Evolutionary conservation across 495 filamentous ascomycete species (phyloP).

Genomic region (Lentithecium fluviatile): DNA sequence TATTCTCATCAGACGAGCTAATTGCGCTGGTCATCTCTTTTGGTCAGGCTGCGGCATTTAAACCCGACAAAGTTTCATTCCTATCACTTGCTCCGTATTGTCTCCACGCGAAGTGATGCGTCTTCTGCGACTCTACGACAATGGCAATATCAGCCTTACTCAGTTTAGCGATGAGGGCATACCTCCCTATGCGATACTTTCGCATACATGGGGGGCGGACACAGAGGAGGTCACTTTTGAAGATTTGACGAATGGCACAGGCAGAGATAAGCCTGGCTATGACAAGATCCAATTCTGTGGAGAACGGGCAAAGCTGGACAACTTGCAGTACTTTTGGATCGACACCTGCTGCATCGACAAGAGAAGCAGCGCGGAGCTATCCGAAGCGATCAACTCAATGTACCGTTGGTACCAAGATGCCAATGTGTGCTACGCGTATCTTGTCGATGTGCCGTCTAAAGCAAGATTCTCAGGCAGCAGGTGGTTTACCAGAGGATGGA

Average conservation of each 20-base stretch:
- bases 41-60: too few species aligned
- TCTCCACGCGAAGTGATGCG: too few species aligned
- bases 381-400: slow-evolving; percentile 16
- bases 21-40: too few species aligned
- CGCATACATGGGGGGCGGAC: slow-evolving; percentile 3
- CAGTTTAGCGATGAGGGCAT: not conserved
- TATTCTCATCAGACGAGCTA: too few species aligned
- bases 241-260: slow-evolving; percentile 1
- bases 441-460: slow-evolving; percentile 12
- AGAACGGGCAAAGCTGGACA: not conserved
- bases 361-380: not conserved
- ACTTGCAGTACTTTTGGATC: slow-evolving; percentile 9
- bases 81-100: too few species aligned
- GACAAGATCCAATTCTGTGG: not conserved
- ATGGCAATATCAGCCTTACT: not conserved
- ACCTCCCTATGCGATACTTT: slow-evolving; percentile 7
- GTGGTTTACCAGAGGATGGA: slow-evolving; percentile 36
- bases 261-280: not conserved
- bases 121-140: not conserved
- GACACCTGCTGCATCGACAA: not conserved
- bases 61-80: too few species aligned
- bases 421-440: slow-evolving; percentile 17
- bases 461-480: not conserved
- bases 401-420: slow-evolving; percentile 25
- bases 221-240: slow-evolving; percentile 8